Base-by-base conservation (phyloP, 2,329 filamentous ascomycete genomes). In the Dryadomyces quercus-mongolicae region DNA sequence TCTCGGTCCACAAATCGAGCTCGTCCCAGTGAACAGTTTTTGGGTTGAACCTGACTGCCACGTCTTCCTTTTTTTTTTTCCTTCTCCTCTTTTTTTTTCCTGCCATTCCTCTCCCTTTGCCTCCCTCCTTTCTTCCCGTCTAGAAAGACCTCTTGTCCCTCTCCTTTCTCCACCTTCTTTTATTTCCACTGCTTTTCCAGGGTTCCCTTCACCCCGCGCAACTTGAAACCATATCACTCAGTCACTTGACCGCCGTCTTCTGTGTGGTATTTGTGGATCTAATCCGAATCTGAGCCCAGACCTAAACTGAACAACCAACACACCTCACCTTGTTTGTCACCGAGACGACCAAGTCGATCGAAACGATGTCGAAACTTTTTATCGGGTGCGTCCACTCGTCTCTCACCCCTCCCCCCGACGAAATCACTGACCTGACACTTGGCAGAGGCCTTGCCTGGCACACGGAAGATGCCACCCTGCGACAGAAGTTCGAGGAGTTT, bases 371-470 rank as follows among this genome's bases (percentile, higher is more conserved):
- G 57, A 96, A 96, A 73, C 81, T 96, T 64, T 96, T 96, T 70
- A 88, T 95, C 70, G 90, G 90, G 90, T 95, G 78, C 74, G 85
- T 67, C 7, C n/a, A 48, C 2, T 42, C 6, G 38, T 51, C 15
- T 42, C 20, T 34, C 54, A n/a, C 54, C 51, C 22, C n/a, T 49
- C n/a, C 10, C 5, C 15, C 6, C 7, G 5, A 10, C 21, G 13
- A 38, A n/a, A 47, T n/a, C 20, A 46, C 61, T 64, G 56, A 61
- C 57, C 54, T 51, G 13, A 9, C n/a, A 15, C 51, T 44, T 16
- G 45, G 21, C 55, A 95, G 92, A 67, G 93, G 93, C 79, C 89
- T 98, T 63, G 89, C 93, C 66, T 98, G 93, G 93, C 91, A 96
- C 75, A 98, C 93, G 60, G 90, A 94, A 71, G 92, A 97, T 72